Base-by-base conservation (phyloP, 495 filamentous ascomycete genomes). In the Tuber calosporum region DNA sequence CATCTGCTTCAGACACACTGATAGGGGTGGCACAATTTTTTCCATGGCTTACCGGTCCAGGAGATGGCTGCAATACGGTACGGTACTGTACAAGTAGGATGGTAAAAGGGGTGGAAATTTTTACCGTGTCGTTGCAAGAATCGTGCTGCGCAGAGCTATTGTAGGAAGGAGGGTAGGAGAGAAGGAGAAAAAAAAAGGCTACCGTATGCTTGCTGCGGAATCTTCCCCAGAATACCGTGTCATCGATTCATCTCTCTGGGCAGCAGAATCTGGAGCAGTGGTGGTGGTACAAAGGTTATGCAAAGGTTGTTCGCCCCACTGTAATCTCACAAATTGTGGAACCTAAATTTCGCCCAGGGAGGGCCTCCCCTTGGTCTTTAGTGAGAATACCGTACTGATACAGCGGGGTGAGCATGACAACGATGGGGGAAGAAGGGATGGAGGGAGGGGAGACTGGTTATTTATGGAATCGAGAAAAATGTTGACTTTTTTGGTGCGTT, bases 211-310 rank as follows among this genome's bases (percentile, higher is more conserved):
- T 62, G 53, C n/a, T 8, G 53, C n/a, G 53, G 53, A 30, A 62
- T 26, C 30, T 17, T 17, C 42, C 42, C 17, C 42, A 43, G 42
- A 43, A 30, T 62, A n/a, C n/a, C n/a, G n/a, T n/a, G n/a, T n/a
- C n/a, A n/a, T n/a, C n/a, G n/a, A n/a, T n/a, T n/a, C 9, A 17
- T 58, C 48, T 30, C 53, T 15, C 53, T 15, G n/a, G 15, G 48
- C 30, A 11, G n/a, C 2, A 15, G 48, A 58, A 58, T 58, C n/a
- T 62, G 53, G 53, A 30, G 7, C 8, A 22, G 45, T 53, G 53
- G 53, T 53, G 45, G 45, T 62, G 53, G 53, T 62, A 62, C 53
- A 62, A 62, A 62, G 3, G 30, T 62, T 62, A 30, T 62, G 53
- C 53, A 15, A 30, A 58, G 15, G 53, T 15, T 58, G 19, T 7